Base-by-base conservation (phyloP, 2,329 filamentous ascomycete genomes). In the Cordyceps cateniannulata region DNA sequence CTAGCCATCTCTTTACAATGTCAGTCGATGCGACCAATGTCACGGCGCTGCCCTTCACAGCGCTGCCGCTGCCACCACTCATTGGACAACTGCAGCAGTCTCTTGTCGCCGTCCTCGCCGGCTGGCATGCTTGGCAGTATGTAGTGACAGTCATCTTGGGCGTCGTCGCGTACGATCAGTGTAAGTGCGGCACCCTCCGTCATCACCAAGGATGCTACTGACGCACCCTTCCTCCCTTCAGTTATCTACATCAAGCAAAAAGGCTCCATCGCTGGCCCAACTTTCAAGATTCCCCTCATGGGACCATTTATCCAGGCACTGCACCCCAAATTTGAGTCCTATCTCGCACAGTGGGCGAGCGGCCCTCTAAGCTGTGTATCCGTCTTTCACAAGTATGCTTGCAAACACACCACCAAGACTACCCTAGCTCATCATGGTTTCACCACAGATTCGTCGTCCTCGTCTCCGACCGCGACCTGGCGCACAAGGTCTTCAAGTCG, bases 401-500 rank as follows among this genome's bases (percentile, higher is more conserved):
- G 42, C 40, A 29, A 35, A 16, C 5, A 40, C n/a, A 10, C 9
- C 5, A 5, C 3, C 47, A 24, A 44, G 27, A 29, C 20, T 12
- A 12, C 24, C 14, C 12, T 25, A 10, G 10, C 40, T 62, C 3
- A 45, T 40, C 27, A 3, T 25, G 5, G n/a, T 44, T 53, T 20
- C 2, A 27, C 29, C 1, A 2, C 65, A 90, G 88, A 69, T 93
- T 93, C 72, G 89, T 93, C 63, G 87, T 93, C 54, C 87, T 93
- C 64, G 88, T 86, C 29, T 89, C 88, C 9, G 87, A 87, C 56
- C 85, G 89, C 67, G 89, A 93, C 73, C 84, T 92, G 71, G 87
- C 89, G 51, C 87, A 88, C 71, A 93, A 91, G 70, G 87, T 91
- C 65, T 90, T 93, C 81, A 93, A 92, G 72, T 91, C 88, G 6